Evolutionary conservation across 2,329 filamentous ascomycete species (phyloP).

Genomic region (Aspergillus sojae): DNA sequence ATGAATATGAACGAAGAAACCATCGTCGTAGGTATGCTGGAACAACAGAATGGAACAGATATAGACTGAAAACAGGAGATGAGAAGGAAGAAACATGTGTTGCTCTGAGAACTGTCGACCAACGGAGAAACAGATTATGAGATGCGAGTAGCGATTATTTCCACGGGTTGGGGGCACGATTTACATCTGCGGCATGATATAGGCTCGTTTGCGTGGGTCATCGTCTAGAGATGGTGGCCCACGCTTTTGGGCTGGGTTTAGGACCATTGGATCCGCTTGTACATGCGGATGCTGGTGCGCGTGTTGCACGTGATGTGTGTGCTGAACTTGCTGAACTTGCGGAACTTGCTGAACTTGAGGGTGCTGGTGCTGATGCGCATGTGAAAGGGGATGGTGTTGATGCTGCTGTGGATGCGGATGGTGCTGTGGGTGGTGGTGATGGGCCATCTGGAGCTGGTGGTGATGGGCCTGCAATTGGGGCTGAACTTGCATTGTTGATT

Average conservation of each 20-base stretch:
- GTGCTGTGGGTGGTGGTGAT: slow-evolving; percentile 2
- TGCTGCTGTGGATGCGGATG: slow-evolving; percentile 5
- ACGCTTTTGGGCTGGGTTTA: slow-evolving; percentile 25
- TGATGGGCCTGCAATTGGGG: slow-evolving; percentile 9
- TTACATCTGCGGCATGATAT: slow-evolving; percentile 24
- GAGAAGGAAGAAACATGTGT: neutral
- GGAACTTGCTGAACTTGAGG: slow-evolving; percentile 7
- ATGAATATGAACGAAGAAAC: neutral
- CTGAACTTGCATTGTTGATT: slow-evolving; percentile 18
- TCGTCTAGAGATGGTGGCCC: slow-evolving; percentile 18
- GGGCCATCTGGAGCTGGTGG: neutral
- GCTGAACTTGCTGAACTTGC: slow-evolving; percentile 9
- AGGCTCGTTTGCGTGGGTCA: slow-evolving; percentile 26
- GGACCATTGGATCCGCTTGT: slow-evolving; percentile 18
- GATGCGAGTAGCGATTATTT: neutral
- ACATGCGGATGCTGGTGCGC: slow-evolving; percentile 4
- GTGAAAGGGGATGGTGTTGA: slow-evolving; percentile 3
- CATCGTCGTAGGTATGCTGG: neutral
- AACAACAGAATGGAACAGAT: neutral
- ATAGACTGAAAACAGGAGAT: neutral
- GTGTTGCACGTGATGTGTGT: neutral
- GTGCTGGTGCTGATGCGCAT: slow-evolving; percentile 17
- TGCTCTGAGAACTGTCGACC: neutral
- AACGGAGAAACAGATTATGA: neutral
- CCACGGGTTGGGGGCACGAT: neutral